phyloP scores from a whole-genome alignment of 2,329 filamentous ascomycete species.

The Aureobasidium sp. region DNA sequence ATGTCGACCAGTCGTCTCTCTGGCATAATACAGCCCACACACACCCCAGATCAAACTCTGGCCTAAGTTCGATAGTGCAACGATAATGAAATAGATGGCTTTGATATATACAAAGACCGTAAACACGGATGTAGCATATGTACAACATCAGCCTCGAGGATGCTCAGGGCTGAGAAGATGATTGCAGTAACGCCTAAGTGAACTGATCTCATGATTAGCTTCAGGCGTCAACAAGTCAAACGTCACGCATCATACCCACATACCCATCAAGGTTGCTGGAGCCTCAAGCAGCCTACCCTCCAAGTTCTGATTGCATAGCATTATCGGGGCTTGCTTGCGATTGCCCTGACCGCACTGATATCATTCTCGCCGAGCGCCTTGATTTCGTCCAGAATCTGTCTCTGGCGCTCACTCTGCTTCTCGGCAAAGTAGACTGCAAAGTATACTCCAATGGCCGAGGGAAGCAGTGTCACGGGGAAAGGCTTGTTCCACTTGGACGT shows the following conservation, averaged over 20 bases:
- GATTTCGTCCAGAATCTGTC: conserved; percentile 23
- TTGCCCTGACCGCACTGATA: neutral
- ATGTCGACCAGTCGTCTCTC: neutral
- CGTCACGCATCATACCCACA: neutral
- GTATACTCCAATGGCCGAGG: conserved; percentile 26
- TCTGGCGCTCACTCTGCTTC: conserved; percentile 25
- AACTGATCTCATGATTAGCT: neutral
- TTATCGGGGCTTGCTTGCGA: conserved; percentile 13
- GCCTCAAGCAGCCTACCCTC: neutral
- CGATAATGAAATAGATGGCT: no score
- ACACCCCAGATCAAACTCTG: neutral
- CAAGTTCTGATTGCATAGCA: neutral
- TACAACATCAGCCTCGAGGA: no score
- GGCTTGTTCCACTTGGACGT: conserved; percentile 28
- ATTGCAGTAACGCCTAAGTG: no score
- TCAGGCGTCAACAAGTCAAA: neutral
- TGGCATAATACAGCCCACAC: no score
- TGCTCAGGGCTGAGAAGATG: no score
- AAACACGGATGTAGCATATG: neutral
- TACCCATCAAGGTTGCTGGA: neutral
- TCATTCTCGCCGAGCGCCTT: conserved; percentile 20
- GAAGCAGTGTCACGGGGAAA: conserved; percentile 25
- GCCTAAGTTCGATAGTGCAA: neutral
- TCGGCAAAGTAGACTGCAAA: conserved; percentile 23
- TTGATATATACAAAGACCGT: neutral